Evolutionary conservation across 177 flowering plant genomes (phyloP).

Genomic region (Vitis hybrid): DNA sequence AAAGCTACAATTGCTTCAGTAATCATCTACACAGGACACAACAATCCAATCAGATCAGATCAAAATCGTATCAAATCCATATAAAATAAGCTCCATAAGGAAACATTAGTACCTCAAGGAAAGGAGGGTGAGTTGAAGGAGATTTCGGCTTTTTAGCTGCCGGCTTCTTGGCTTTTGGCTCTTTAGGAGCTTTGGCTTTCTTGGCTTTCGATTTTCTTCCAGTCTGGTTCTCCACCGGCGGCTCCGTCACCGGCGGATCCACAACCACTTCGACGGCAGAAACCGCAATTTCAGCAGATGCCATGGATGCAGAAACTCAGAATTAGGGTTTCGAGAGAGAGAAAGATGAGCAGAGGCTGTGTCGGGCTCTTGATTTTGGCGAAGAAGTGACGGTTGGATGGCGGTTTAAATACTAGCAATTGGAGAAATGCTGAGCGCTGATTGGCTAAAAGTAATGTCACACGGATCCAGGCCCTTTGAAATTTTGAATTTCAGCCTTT

Average conservation of each 20-base stretch:
- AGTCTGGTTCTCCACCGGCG: constrained; percentile 1
- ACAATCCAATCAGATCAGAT: too few relatives aligned
- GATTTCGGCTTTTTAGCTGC: constrained; percentile 34
- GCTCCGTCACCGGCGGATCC: constrained; percentile 7
- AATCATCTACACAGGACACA: too few relatives aligned
- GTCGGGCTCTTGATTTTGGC: background rate
- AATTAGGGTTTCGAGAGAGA: background rate
- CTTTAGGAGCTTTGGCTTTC: too few relatives aligned
- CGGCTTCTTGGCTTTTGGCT: constrained; percentile 28
- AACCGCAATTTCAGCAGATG: background rate
- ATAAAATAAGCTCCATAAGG: background rate
- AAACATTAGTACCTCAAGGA: constrained; percentile 26
- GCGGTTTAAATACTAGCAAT: constrained; percentile 27
- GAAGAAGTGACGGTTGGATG: background rate
- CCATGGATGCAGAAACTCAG: background rate
- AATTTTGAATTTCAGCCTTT: constrained; percentile 25
- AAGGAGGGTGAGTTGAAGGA: constrained; percentile 36
- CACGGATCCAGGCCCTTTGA: constrained; percentile 35
- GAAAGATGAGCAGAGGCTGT: background rate
- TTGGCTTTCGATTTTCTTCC: constrained; percentile 3
- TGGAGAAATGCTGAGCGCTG: constrained; percentile 23
- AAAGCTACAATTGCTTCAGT: constrained; percentile 4
- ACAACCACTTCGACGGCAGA: background rate
- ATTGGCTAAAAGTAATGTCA: constrained; percentile 39
- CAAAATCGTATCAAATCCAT: too few relatives aligned